Conservation (phyloP, 2,329 filamentous ascomycete species). For the Parascedosporium putredinis region DNA sequence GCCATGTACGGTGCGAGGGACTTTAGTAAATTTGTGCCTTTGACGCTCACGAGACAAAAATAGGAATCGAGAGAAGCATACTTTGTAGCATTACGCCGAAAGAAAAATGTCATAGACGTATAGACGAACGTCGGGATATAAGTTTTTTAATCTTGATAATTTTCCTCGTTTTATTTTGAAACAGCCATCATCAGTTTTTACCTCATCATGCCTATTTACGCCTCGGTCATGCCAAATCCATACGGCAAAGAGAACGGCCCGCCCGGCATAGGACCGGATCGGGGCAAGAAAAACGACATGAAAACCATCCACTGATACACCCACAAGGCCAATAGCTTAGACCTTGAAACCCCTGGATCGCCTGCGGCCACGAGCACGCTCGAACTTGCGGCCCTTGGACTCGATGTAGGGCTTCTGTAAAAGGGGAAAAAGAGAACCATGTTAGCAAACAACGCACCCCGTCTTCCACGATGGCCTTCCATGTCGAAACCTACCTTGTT, state of each 20-base stretch:
- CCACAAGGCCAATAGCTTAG: slow-evolving; percentile 45
- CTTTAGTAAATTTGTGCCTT: neutral
- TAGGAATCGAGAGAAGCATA: slow-evolving; percentile 79
- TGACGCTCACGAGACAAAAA: neutral
- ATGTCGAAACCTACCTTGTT: slow-evolving; percentile 63
- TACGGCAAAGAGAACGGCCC: slow-evolving; percentile 6
- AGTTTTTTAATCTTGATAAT: neutral
- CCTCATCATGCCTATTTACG: slow-evolving; percentile 9
- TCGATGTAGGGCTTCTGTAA: slow-evolving; percentile 94
- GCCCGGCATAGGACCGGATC: neutral
- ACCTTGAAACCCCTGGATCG: slow-evolving; percentile 99
- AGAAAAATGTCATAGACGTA: slow-evolving; percentile 25
- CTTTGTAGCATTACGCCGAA: slow-evolving; percentile 70
- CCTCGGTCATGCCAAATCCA: slow-evolving; percentile 8
- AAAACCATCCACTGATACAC: slow-evolving; percentile 8
- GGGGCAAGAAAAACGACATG: slow-evolving; percentile 9
- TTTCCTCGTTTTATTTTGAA: slow-evolving; percentile 7
- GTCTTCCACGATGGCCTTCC: too few species aligned
- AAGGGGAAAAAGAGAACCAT: too few species aligned
- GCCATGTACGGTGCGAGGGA: too few species aligned
- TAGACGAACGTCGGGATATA: neutral
- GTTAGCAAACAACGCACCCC: too few species aligned
- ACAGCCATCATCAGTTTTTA: slow-evolving; percentile 4
- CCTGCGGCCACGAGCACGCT: slow-evolving; percentile 97
- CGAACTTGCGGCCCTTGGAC: slow-evolving; percentile 99